Conservation (phyloP, 768 basidiomycete genomes). For the Hortiboletus campestris region DNA sequence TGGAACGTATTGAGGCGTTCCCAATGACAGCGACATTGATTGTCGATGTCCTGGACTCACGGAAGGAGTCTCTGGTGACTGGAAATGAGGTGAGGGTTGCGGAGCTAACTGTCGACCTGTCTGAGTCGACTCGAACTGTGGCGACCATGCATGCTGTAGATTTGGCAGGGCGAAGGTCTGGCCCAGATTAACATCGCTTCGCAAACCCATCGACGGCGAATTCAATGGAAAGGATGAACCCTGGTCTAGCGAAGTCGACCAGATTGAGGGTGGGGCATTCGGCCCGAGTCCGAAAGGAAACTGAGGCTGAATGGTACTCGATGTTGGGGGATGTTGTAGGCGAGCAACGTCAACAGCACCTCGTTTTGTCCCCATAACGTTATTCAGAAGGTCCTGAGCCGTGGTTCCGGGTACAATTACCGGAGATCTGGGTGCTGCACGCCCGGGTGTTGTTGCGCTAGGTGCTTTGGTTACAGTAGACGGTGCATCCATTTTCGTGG, state of each 20-base stretch:
- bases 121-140: slow-evolving; percentile 27
- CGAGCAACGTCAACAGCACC: slow-evolving; percentile 17
- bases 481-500: slow-evolving; percentile 4
- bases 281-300: slow-evolving; percentile 54
- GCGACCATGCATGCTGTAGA: slow-evolving; percentile 20
- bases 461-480: neutral
- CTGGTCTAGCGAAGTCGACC: slow-evolving; percentile 61
- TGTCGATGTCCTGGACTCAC: slow-evolving; percentile 14
- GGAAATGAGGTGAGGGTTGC: slow-evolving; percentile 14
- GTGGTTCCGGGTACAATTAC: slow-evolving; percentile 43
- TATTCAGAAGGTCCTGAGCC: slow-evolving; percentile 65
- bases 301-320: slow-evolving; percentile 38
- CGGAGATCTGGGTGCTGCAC: slow-evolving; percentile 26
- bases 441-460: slow-evolving; percentile 17
- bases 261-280: slow-evolving; percentile 57
- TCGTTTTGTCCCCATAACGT: slow-evolving; percentile 28
- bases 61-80: slow-evolving; percentile 9
- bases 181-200: slow-evolving; percentile 11
- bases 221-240: slow-evolving; percentile 20
- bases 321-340: slow-evolving; percentile 13
- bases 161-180: slow-evolving; percentile 15
- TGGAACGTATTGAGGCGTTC: slow-evolving; percentile 14
- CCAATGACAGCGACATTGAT: slow-evolving; percentile 14
- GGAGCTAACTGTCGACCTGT: slow-evolving; percentile 2
- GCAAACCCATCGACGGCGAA: slow-evolving; percentile 9